Evolutionary conservation across 345 rosid genomes (phyloP).

Genomic region (Boechera divaricarpa): DNA sequence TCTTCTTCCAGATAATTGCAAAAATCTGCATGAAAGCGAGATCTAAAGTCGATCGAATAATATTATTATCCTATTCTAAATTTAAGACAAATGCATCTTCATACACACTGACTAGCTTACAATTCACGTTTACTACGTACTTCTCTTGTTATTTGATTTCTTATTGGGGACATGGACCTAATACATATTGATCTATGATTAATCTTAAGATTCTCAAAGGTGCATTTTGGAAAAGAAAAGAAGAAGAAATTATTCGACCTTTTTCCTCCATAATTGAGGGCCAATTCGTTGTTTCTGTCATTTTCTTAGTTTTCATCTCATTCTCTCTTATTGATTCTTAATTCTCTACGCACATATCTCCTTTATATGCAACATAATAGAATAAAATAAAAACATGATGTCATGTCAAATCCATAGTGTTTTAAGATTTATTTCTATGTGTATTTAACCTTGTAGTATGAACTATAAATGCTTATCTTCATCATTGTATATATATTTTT

Average conservation of each 20-base stretch:
- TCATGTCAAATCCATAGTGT: not conserved
- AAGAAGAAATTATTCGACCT: not conserved
- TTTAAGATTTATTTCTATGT: not conserved
- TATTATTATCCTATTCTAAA: conserved; percentile 12
- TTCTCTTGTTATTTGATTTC: conserved; percentile 12
- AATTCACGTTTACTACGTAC: conserved; percentile 21
- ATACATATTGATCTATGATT: not conserved
- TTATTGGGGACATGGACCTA: conserved; percentile 18
- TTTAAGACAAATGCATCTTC: conserved; percentile 19
- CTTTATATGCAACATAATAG: not conserved
- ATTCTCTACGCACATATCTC: not conserved
- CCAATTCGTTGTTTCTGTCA: not conserved
- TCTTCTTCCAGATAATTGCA: conserved; percentile 35
- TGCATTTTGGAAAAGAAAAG: not conserved
- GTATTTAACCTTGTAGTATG: too few species aligned
- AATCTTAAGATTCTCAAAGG: conserved; percentile 16
- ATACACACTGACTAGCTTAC: conserved; percentile 32
- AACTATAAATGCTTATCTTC: not conserved
- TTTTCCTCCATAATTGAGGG: not conserved
- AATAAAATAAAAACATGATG: not conserved
- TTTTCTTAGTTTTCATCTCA: not conserved
- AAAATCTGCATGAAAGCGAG: conserved; percentile 24
- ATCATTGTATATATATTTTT: not conserved
- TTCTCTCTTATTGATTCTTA: not conserved
- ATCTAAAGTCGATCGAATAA: conserved; percentile 27